Conservation (phyloP, 2,329 filamentous ascomycete genomes). For the Xylaria sp. region DNA sequence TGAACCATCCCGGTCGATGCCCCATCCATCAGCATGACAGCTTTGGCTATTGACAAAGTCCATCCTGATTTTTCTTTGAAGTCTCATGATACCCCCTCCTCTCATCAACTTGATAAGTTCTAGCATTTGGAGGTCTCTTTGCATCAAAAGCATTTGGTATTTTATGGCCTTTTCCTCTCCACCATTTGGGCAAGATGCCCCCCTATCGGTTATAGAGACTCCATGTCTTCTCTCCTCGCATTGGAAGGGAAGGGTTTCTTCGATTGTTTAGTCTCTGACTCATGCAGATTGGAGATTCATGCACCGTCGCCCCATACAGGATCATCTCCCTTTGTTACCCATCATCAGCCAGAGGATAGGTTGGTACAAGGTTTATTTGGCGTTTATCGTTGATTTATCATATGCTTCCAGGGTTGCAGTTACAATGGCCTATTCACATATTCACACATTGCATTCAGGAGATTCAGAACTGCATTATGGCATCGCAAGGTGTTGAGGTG, state of each 20-base stretch:
- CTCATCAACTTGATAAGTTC: slow-evolving; percentile 10
- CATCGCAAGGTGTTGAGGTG: slow-evolving; percentile 37
- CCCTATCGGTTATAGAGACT: background rate
- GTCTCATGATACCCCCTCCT: slow-evolving; percentile 15
- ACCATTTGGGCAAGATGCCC: background rate
- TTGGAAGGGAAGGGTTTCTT: background rate
- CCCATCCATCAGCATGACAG: slow-evolving; percentile 74
- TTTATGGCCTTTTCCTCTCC: background rate
- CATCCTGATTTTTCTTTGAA: slow-evolving; percentile 13
- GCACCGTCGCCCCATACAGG: slow-evolving; percentile 6
- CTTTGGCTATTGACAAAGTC: slow-evolving; percentile 59
- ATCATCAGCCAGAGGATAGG: background rate
- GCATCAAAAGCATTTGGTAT: slow-evolving; percentile 7
- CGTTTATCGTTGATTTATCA: slow-evolving; percentile 24
- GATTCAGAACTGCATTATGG: slow-evolving; percentile 22
- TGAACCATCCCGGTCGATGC: slow-evolving; percentile 70
- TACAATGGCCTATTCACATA: slow-evolving; percentile 8
- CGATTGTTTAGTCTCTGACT: slow-evolving; percentile 11
- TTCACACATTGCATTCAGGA: slow-evolving; percentile 14
- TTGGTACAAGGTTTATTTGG: slow-evolving; percentile 12
- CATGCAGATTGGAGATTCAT: background rate
- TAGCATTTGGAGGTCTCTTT: slow-evolving; percentile 9
- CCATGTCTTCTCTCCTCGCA: background rate
- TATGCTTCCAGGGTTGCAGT: background rate
- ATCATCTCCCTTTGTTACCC: slow-evolving; percentile 8